phyloP scores from a whole-genome alignment of 352 stramenopile species.

The Halophytophthora batemanensis region DNA sequence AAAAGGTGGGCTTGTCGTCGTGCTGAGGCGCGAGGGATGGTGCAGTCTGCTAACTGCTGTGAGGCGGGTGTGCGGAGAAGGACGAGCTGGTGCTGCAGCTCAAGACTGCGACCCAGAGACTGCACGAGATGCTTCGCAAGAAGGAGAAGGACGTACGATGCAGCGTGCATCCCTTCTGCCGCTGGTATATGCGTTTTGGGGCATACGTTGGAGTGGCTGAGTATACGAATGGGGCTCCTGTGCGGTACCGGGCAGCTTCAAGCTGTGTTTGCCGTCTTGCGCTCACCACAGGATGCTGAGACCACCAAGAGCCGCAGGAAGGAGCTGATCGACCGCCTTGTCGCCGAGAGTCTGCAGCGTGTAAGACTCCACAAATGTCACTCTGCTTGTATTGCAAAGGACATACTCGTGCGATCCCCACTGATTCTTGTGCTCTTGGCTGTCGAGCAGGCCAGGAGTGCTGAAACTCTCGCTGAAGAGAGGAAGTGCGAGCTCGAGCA shows the following conservation, averaged over 20 bases:
- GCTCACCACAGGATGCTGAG: slow-evolving; percentile 57
- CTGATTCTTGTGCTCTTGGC: slow-evolving; percentile 5
- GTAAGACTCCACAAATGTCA: too few species aligned
- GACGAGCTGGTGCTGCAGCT: slow-evolving; percentile 55
- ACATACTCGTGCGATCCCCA: too few species aligned
- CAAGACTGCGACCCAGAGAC: slow-evolving; percentile 50
- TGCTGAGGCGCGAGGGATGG: not conserved
- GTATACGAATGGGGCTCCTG: not conserved
- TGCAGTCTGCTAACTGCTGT: not conserved
- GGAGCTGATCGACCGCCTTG: slow-evolving; percentile 56
- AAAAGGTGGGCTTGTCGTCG: slow-evolving; percentile 28
- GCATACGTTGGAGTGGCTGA: not conserved
- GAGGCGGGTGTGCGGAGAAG: slow-evolving; percentile 17
- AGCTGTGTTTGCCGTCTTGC: slow-evolving; percentile 49
- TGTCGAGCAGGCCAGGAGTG: slow-evolving; percentile 40
- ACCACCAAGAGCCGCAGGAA: slow-evolving; percentile 58
- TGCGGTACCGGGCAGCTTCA: slow-evolving; percentile 38
- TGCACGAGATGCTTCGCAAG: slow-evolving; percentile 55
- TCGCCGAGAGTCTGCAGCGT: slow-evolving; percentile 55
- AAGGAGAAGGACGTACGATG: slow-evolving; percentile 59
- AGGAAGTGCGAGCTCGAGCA: slow-evolving; percentile 51
- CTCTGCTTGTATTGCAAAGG: too few species aligned
- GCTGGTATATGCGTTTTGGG: not conserved
- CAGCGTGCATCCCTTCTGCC: not conserved
- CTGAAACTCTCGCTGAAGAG: slow-evolving; percentile 56